Evolutionary conservation across 768 basidiomycete species (phyloP), one percentile per base, ranked within the genome.

Genomic region (Floccularia luteovirens): DNA sequence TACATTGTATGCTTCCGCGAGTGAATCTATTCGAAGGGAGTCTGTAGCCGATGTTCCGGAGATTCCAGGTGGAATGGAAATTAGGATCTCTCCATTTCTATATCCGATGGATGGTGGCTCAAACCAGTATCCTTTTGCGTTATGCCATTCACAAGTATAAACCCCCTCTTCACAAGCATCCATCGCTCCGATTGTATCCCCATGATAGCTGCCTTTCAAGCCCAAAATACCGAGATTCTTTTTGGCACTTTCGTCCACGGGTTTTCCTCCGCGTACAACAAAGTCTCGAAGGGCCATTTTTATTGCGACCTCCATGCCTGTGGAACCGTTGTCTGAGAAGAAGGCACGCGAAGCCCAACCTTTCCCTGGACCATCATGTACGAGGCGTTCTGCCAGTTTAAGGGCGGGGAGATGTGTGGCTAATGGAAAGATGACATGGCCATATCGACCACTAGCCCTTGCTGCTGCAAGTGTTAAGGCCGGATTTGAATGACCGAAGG

Each of bases 121-220:
- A 49, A 98, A 79, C 94, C 94, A 97, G 51, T 75, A 83, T 0
- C 94, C 94, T 54, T 90, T 82, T 4, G 90, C 83, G 39, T 82
- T 64, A 57, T 98, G 92, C 93, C 94, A 98, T 58, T 97, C 94
- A 48, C 91, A 96, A 1, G 85, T 86, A 59, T 85, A 98, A 1
- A 93, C 82, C 6, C 89, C 86, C 51, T 93, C 89, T 53, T 87
- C 82, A 47, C 79, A 86, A 5, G 94, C 93, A 48, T 97, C 90
- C 94, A 98, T 98, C 2, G 84, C 82, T 0, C 94, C 94, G 45
- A 97, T 93, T 10, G 94, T 98, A 58, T 98, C 94, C 1, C 94
- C 94, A 52, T 98, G 94, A 62, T 97, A 98, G 53, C 90, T 90
- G 3, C 94, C 94, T 48, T 78, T 82, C 31, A 98, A 51, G 0